Evolutionary conservation across 139 green algal genomes (phyloP).

Genomic region (Desmodesmus armatus): DNA sequence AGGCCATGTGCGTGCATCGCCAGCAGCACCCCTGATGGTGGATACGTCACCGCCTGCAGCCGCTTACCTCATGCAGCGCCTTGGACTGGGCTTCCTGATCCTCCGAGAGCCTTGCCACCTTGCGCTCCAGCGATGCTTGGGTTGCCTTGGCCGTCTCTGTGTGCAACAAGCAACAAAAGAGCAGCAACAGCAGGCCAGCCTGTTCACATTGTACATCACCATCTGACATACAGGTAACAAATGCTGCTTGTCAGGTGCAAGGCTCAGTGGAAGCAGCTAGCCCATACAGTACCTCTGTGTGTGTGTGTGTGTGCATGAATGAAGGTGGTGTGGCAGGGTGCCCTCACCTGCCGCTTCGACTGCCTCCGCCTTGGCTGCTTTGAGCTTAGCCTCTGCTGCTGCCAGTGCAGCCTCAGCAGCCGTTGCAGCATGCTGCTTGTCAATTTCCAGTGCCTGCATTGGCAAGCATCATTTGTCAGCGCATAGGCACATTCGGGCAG

Average conservation of each 20-base stretch:
- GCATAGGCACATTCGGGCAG: too few species aligned
- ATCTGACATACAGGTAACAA: not conserved
- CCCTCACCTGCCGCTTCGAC: constrained; percentile 23
- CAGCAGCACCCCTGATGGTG: too few species aligned
- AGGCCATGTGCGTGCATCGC: not conserved
- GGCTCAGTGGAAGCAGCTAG: not conserved
- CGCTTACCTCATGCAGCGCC: not conserved
- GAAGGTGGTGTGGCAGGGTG: not conserved
- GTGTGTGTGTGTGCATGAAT: not conserved
- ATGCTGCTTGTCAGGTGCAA: not conserved
- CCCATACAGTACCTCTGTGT: not conserved
- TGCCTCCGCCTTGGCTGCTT: constrained; percentile 14
- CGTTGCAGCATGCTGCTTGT: constrained; percentile 15
- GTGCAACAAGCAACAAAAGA: not conserved
- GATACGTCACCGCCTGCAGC: too few species aligned
- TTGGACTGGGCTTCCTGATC: not conserved
- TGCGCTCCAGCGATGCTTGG: not conserved
- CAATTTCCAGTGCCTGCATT: too few species aligned
- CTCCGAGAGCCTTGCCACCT: too few species aligned
- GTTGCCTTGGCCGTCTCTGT: not conserved
- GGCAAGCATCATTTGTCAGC: too few species aligned
- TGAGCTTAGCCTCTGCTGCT: constrained; percentile 26
- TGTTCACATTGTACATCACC: not conserved
- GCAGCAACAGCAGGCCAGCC: not conserved
- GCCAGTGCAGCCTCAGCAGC: constrained; percentile 15